Conservation (phyloP, 371 early-diverging fungal species). For the Ordospora pajunii region DNA sequence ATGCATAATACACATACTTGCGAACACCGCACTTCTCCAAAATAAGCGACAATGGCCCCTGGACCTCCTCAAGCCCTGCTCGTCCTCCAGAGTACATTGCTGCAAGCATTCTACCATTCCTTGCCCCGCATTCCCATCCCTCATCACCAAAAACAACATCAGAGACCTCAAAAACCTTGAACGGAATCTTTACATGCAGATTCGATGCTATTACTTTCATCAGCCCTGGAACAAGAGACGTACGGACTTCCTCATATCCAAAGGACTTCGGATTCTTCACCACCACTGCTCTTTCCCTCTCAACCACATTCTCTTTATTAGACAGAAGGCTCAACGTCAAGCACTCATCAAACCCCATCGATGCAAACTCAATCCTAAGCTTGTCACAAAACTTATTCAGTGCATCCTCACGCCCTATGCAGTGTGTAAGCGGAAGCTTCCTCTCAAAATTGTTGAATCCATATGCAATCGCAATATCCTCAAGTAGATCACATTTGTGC, state of each 20-base stretch:
- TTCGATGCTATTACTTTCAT: slow-evolving; percentile 85
- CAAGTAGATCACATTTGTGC: slow-evolving; percentile 92
- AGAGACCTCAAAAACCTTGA: slow-evolving; percentile 88
- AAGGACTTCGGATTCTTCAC: slow-evolving; percentile 83
- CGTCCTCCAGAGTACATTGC: slow-evolving; percentile 75
- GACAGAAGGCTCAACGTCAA: slow-evolving; percentile 78
- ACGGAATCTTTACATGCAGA: slow-evolving; percentile 77
- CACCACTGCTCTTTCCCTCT: slow-evolving; percentile 11
- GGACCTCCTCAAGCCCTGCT: slow-evolving; percentile 73
- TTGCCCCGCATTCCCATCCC: slow-evolving; percentile 60
- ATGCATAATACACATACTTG: slow-evolving; percentile 5
- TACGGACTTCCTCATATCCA: slow-evolving; percentile 83
- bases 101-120: slow-evolving; percentile 79
- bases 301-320: slow-evolving; percentile 44
- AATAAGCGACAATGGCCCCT: slow-evolving; percentile 35
- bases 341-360: slow-evolving; percentile 85
- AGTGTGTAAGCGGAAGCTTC: slow-evolving; percentile 69
- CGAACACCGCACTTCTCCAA: slow-evolving; percentile 28
- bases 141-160: slow-evolving; percentile 76
- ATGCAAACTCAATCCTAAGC: slow-evolving; percentile 76
- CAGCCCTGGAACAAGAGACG: slow-evolving; percentile 80
- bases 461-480: slow-evolving; percentile 96
- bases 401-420: slow-evolving; percentile 76
- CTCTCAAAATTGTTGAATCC: slow-evolving; percentile 87
- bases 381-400: slow-evolving; percentile 82